Percentiles rank a stretch among this genome's conserved stretches.
Evolutionary conservation across 2,329 filamentous ascomycete species (phyloP).

Genomic region (Calonectria crousiana): DNA sequence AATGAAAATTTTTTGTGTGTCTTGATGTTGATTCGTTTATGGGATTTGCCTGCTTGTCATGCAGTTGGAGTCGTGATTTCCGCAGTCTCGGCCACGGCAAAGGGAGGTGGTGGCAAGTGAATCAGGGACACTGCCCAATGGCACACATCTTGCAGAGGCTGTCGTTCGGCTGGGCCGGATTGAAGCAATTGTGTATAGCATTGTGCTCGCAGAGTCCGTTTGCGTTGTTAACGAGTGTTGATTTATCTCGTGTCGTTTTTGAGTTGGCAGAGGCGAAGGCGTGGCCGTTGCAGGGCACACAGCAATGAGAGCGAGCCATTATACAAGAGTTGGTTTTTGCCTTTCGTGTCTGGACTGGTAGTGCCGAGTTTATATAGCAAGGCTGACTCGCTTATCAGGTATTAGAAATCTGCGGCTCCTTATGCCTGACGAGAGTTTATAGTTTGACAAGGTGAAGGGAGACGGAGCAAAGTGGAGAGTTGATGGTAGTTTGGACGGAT

Average conservation of each 20-base stretch:
- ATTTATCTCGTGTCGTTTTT: constrained; percentile 2
- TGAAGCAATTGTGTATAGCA: constrained; percentile 39
- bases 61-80: neutral
- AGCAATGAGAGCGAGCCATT: constrained; percentile 21
- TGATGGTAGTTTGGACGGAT: neutral
- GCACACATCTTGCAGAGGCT: constrained; percentile 43
- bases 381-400: neutral
- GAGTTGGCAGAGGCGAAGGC: constrained; percentile 2
- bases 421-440: neutral
- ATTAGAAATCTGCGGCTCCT: neutral
- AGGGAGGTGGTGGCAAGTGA: neutral
- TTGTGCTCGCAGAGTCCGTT: constrained; percentile 41
- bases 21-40: neutral
- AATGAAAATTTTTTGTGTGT: neutral
- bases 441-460: neutral
- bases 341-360: neutral
- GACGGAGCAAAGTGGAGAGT: neutral
- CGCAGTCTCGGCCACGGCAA: neutral
- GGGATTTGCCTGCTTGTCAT: neutral
- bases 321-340: neutral
- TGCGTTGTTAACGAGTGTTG: constrained; percentile 36
- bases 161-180: constrained; percentile 32
- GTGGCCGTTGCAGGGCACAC: neutral
- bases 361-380: neutral
- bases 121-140: constrained; percentile 38